Evolutionary conservation across 495 filamentous ascomycete genomes (phyloP), one percentile per base, ranked within the genome.

Genomic region (Penicillium steckii): DNA sequence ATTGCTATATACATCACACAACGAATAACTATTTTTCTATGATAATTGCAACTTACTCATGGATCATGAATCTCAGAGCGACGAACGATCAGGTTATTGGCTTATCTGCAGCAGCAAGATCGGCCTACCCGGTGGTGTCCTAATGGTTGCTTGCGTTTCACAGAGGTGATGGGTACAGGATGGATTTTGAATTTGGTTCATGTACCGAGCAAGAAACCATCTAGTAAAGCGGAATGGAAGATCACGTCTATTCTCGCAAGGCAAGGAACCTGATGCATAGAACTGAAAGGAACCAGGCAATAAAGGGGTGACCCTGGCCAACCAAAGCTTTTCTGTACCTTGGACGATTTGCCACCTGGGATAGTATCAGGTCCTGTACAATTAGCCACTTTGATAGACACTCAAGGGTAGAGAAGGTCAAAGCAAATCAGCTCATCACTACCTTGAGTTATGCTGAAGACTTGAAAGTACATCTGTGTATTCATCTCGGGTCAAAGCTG

Each of bases 91-190:
- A 5, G 8, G 8, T 19, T 8, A 35, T 18, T 7, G 4, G 12
- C n/a, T 15, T 18, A 18, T 7, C 33, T 37, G 33, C 1, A 4
- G 15, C 33, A 18, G 33, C 15, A 37, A 37, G 13, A n/a, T 37
- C 33, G 18, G 18, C 4, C 23, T 12, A 12, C 18, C 56, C 59
- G 51, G 44, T 9, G 8, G 38, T 33, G 33, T 55, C 53, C 53
- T 15, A 62, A 32, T 65, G 53, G 62, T 8, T 38, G 41, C 7
- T 42, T 50, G 19, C 3, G 62, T 62, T 19, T 27, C 48, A 60
- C 62, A 52, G 45, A 18, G 44, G 19, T 19, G 3, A 37, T 49
- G 25, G 18, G 22, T 37, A 33, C 48, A 27, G 25, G 8, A 42
- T 29, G 19, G 18, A 19, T 29, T 55, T 62, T 35, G n/a, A 44